Evolutionary conservation across 768 basidiomycete species (phyloP).

Genomic region (Tephrocybe sp.): DNA sequence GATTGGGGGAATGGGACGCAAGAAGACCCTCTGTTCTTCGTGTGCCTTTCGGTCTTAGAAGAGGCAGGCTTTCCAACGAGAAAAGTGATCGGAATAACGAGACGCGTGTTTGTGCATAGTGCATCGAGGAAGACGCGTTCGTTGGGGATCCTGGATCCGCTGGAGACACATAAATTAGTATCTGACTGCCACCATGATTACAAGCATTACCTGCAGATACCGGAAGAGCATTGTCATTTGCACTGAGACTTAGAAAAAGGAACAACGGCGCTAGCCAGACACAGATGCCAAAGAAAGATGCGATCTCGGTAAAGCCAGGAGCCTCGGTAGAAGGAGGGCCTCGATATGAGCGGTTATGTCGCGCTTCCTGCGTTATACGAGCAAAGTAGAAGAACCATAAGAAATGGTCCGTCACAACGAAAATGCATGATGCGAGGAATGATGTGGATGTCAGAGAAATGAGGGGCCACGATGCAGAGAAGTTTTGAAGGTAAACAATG

Average conservation of each 20-base stretch:
- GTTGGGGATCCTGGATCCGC: conserved; percentile 43
- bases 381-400: conserved; percentile 97
- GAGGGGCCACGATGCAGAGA: conserved; percentile 86
- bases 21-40: conserved; percentile 69
- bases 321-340: conserved; percentile 30
- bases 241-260: conserved; percentile 92
- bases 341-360: conserved; percentile 52
- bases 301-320: conserved; percentile 69
- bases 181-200: not conserved
- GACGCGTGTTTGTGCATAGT: conserved; percentile 33
- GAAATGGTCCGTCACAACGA: conserved; percentile 92
- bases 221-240: conserved; percentile 95
- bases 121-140: conserved; percentile 21
- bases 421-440: conserved; percentile 82
- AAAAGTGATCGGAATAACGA: conserved; percentile 73
- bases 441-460: conserved; percentile 85
- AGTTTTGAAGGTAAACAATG: conserved; percentile 89
- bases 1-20: conserved; percentile 56
- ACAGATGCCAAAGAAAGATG: conserved; percentile 82
- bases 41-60: conserved; percentile 42
- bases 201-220: conserved; percentile 51
- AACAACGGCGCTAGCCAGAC: conserved; percentile 93
- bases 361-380: conserved; percentile 60
- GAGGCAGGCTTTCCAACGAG: conserved; percentile 40
- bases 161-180: conserved; percentile 14